phyloP scores from a whole-genome alignment of 192 early-diverging fungal species.

The Entophlyctis luteolus region DNA sequence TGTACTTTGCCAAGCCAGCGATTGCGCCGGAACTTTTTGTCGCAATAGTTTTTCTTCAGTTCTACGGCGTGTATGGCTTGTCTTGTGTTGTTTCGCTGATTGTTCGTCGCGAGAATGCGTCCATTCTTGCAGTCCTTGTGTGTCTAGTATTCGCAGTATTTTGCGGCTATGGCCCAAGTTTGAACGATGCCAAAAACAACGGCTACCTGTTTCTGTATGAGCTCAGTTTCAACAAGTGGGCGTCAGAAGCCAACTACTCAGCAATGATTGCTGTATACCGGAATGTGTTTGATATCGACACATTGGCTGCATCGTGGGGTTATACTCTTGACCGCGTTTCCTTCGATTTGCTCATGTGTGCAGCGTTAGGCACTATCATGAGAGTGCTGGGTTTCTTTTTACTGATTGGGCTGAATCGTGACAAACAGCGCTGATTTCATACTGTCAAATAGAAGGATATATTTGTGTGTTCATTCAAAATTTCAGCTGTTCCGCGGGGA shows the following conservation, averaged over 20 bases:
- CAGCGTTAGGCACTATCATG: slow-evolving; percentile 29
- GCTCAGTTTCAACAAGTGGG: slow-evolving; percentile 46
- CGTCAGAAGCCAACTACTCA: slow-evolving; percentile 40
- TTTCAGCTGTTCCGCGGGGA: background rate
- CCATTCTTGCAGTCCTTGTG: slow-evolving; percentile 35
- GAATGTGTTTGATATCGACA: slow-evolving; percentile 25
- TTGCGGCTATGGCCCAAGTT: slow-evolving; percentile 47
- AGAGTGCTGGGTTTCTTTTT: slow-evolving; percentile 34
- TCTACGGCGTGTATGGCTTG: slow-evolving; percentile 48
- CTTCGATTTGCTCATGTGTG: slow-evolving; percentile 32
- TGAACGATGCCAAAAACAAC: slow-evolving; percentile 35
- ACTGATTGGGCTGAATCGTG: slow-evolving; percentile 36
- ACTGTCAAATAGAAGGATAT: background rate
- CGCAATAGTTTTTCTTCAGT: slow-evolving; percentile 35
- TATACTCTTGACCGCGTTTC: slow-evolving; percentile 30
- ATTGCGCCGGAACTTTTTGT: slow-evolving; percentile 24
- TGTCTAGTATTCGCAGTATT: slow-evolving; percentile 43
- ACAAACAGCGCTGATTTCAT: slow-evolving; percentile 41
- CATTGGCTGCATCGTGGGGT: slow-evolving; percentile 23
- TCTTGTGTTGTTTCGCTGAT: slow-evolving; percentile 37
- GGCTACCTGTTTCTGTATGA: slow-evolving; percentile 27
- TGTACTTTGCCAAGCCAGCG: slow-evolving; percentile 34
- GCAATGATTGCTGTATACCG: slow-evolving; percentile 21
- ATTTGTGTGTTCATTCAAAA: background rate
- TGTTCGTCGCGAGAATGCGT: slow-evolving; percentile 40